Evolutionary conservation across 257 asterid genomes (phyloP).

Genomic region (Hygrophila difformis): DNA sequence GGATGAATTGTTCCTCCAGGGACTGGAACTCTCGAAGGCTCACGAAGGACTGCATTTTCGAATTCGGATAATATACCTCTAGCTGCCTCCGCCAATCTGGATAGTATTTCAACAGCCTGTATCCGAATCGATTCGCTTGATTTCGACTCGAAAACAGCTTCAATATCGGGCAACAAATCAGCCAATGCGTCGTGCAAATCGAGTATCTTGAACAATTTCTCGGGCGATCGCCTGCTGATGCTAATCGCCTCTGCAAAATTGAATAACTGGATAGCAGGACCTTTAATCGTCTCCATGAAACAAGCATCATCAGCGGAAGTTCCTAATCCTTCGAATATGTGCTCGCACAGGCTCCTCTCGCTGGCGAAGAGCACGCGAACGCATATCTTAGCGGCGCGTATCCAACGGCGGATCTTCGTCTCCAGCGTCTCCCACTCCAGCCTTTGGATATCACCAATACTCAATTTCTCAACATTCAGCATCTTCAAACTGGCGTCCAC

Average conservation of each 20-base stretch:
- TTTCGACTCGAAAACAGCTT: conserved; percentile 58
- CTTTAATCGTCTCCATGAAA: conserved; percentile 74
- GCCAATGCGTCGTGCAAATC: conserved; percentile 77
- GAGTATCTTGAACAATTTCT: conserved; percentile 79
- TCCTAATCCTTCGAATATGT: conserved; percentile 64
- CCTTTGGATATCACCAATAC: conserved; percentile 81
- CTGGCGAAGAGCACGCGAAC: conserved; percentile 72
- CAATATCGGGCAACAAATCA: conserved; percentile 67
- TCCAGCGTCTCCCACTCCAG: conserved; percentile 78
- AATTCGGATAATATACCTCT: conserved; percentile 79
- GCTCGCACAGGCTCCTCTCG: conserved; percentile 68
- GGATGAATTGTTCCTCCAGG: conserved; percentile 99
- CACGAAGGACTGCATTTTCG: conserved; percentile 76
- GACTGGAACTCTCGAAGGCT: conserved; percentile 62
- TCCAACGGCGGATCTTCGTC: conserved; percentile 82
- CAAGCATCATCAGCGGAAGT: conserved; percentile 55
- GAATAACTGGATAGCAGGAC: conserved; percentile 73
- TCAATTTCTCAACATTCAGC: conserved; percentile 59
- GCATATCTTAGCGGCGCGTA: conserved; percentile 64
- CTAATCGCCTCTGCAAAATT: conserved; percentile 90
- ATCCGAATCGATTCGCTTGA: conserved; percentile 64
- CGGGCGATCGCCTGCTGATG: conserved; percentile 68
- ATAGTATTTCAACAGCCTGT: conserved; percentile 66
- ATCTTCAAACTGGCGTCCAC: conserved; percentile 51
- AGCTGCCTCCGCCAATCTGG: conserved; percentile 76